Base-by-base conservation (phyloP, 169 alveolate species). In the Plasmodium inui region DNA sequence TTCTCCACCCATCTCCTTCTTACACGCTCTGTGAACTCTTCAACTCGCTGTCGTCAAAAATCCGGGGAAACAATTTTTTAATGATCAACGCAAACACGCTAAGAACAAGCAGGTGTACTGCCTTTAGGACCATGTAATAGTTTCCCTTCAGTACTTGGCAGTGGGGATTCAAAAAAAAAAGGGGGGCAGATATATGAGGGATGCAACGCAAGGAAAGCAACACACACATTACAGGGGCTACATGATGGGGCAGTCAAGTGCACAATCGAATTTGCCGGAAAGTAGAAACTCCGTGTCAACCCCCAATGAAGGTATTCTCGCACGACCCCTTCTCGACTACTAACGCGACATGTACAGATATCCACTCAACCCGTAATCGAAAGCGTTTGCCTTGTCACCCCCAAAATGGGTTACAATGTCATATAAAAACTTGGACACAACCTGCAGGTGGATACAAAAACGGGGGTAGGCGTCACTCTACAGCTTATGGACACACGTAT, bases 291-390 rank as follows among this genome's bases (percentile, higher is more conserved):
- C 2, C 28, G 9, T n/a, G 28, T 12, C 53, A 28, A 19, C 28
- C 44, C 30, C 34, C 22, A 28, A 8, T 28, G 26, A 9, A 72
- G 39, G 30, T 84, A 19, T 26, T 17, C 55, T 30, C 28, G 5
- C 26, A 41, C 28, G 22, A 28, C 22, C 61, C 19, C 61, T 37
- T 26, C 79, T 85, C 55, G 3, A 61, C 17, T 83, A 5, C 84
- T 78, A 88, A 88, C 94, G 17, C 3, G 80, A 76, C 82, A 88
- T 88, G 82, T 88, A 88, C 19, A 88, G 39, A 19, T 32, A 55
- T n/a, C 94, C 94, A 30, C 88, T 88, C 32, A 78, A 19, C 2
- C 94, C 94, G 46, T 88, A 88, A 61, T 88, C 88, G 74, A 78
- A 88, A 22, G 88, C 22, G 71, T 88, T 88, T 53, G 82, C 46